Conservation (phyloP, 1,284 basidiomycete genomes). For the Ustilago esculenta region DNA sequence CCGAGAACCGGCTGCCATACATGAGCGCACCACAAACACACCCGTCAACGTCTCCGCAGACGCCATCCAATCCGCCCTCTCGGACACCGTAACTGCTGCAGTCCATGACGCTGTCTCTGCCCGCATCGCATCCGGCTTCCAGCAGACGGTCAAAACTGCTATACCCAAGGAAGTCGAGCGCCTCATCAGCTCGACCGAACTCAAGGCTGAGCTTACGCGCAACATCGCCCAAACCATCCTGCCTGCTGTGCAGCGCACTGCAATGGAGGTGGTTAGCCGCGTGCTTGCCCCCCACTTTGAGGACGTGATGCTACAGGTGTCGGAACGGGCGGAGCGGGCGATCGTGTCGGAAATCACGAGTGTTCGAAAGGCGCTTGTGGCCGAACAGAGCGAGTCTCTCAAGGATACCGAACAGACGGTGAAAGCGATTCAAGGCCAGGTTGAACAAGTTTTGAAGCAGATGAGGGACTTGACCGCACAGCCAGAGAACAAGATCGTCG, state of each 20-base stretch:
- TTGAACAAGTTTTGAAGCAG: slow-evolving; percentile 9
- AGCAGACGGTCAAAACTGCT: slow-evolving; percentile 11
- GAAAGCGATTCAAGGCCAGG: slow-evolving; percentile 8
- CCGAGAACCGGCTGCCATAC: background rate
- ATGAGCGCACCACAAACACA: background rate
- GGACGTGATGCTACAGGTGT: slow-evolving; percentile 35
- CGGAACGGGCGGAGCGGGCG: slow-evolving; percentile 17
- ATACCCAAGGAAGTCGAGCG: slow-evolving; percentile 41
- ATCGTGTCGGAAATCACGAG: slow-evolving; percentile 45
- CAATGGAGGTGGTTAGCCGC: slow-evolving; percentile 44
- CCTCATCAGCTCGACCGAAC: slow-evolving; percentile 32
- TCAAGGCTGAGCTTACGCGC: slow-evolving; percentile 35
- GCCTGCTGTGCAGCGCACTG: slow-evolving; percentile 47
- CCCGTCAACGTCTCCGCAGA: slow-evolving; percentile 1
- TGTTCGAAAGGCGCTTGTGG: slow-evolving; percentile 40
- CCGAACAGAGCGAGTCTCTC: slow-evolving; percentile 34
- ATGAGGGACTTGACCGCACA: slow-evolving; percentile 12
- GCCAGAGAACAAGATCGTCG: slow-evolving; percentile 1
- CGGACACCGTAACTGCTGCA: slow-evolving; percentile 11
- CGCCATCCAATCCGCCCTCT: slow-evolving; percentile 11
- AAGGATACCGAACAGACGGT: slow-evolving; percentile 20
- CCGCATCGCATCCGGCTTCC: slow-evolving; percentile 14
- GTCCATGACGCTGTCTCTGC: slow-evolving; percentile 19
- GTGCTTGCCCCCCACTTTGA: slow-evolving; percentile 53
- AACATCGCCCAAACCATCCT: slow-evolving; percentile 44